These are phyloP conservation scores for Phytophthora europaea DNA, from an alignment of 352 stramenopile species.

Conservation along the genomic window DNA sequence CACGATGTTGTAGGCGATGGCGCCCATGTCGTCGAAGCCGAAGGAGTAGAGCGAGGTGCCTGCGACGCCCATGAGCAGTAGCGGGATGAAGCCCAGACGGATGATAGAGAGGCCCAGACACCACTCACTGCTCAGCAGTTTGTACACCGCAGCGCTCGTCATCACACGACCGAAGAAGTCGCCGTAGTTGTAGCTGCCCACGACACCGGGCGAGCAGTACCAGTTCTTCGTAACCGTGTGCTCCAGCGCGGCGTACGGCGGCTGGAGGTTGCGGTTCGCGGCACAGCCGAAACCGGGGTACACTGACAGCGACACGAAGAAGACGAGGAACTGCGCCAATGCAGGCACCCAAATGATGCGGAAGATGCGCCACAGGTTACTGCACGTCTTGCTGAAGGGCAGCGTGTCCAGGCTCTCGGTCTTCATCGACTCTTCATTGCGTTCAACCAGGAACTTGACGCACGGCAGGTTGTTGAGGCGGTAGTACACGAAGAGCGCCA, in stretches of 20 bases:
- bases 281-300: slow-evolving; percentile 35
- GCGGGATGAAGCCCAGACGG: slow-evolving; percentile 52
- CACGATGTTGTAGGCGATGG: slow-evolving; percentile 42
- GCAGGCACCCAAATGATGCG: slow-evolving; percentile 54
- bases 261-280: slow-evolving; percentile 30
- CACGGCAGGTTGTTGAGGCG: slow-evolving; percentile 40
- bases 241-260: slow-evolving; percentile 16
- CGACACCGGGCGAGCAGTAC: slow-evolving; percentile 57
- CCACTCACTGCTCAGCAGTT: slow-evolving; percentile 52
- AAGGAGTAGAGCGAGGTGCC: slow-evolving; percentile 59
- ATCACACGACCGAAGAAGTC: slow-evolving; percentile 58
- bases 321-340: slow-evolving; percentile 49
- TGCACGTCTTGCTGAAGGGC: slow-evolving; percentile 32
- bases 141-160: slow-evolving; percentile 48
- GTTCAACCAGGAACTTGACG: slow-evolving; percentile 59
- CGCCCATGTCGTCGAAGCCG: slow-evolving; percentile 18
- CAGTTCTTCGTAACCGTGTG: slow-evolving; percentile 29
- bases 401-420: slow-evolving; percentile 42
- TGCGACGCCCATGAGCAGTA: slow-evolving; percentile 53
- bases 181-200: slow-evolving; percentile 63
- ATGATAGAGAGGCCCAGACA: slow-evolving; percentile 40
- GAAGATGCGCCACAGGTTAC: slow-evolving; percentile 51
- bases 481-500: slow-evolving; percentile 49
- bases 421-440: slow-evolving; percentile 41
- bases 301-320: slow-evolving; percentile 45